Evolutionary conservation across 2,329 filamentous ascomycete species (phyloP), one percentile per base, ranked within the genome.

Genomic region (Fusarium nematophilum): DNA sequence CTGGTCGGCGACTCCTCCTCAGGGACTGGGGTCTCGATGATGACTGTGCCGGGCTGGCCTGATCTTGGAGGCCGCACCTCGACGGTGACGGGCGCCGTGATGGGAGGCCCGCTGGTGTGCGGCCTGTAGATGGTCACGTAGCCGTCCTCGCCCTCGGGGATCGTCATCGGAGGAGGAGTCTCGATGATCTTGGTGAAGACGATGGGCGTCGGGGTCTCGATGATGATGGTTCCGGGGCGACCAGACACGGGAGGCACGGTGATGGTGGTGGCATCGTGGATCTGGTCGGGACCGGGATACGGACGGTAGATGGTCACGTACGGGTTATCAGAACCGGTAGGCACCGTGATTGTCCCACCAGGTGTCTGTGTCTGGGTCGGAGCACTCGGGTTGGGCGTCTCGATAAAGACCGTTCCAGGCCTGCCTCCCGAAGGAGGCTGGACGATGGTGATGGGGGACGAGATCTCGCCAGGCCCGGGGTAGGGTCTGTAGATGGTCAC

Each of bases 341-440:
- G 33, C 8, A 36, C 14, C 6, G 33, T 36, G 18, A 36, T 11
- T 2, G 33, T 17, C 10, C 33, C 33, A 18, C 21, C 21, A 4
- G 21, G 21, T 4, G 33, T 18, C 33, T 36, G 33, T 3, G 33
- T 36, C 5, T 14, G 10, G 9, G 9, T 57, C 1, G 59, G 47
- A n/a, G 45, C 61, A 6, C 36, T n/a, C 29, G 56, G 59, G 4
- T 40, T 52, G 23, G 60, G 60, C 1, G 60, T 63, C 51, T 63
- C 40, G 14, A 63, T 57, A 13, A 63, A 34, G 6, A 63, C 33
- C 4, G 60, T 63, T 17, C 60, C 60, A 15, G 60, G 60, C 31
- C 57, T 50, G 6, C 46, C 60, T 26, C 27, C 18, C 9, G 60
- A 30, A 30, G 60, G 56, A 3, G 42, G n/a, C 29, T 45, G 31